Evolutionary conservation across 768 basidiomycete species (phyloP).

Genomic region (Leccinum aurantiacum): DNA sequence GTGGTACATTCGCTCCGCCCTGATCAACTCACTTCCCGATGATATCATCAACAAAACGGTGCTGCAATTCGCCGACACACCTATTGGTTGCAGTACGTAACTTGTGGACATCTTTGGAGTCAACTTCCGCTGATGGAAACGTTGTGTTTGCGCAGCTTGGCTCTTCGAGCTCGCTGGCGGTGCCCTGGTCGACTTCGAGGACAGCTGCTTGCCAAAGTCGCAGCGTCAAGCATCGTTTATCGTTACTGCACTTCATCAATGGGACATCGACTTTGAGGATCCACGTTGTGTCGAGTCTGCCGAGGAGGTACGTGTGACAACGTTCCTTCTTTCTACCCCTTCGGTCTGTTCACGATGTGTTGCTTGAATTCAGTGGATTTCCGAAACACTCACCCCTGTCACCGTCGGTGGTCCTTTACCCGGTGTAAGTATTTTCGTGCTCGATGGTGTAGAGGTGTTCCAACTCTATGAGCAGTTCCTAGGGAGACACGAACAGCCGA

Average conservation of each 20-base stretch:
- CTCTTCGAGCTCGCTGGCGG: conserved; percentile 89
- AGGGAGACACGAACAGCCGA: conserved; percentile 64
- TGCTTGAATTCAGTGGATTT: conserved; percentile 63
- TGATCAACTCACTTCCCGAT: conserved; percentile 83
- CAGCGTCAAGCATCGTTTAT: conserved; percentile 83
- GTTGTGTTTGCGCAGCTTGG: conserved; percentile 60
- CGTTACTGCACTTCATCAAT: conserved; percentile 88
- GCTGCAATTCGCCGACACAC: conserved; percentile 74
- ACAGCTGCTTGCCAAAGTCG: conserved; percentile 70
- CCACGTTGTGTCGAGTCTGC: conserved; percentile 79
- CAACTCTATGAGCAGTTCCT: conserved; percentile 56
- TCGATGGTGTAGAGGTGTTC: conserved; percentile 17
- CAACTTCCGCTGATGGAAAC: conserved; percentile 1
- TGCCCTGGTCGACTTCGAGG: conserved; percentile 69
- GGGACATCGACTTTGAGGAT: conserved; percentile 83
- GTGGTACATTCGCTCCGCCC: conserved; percentile 88
- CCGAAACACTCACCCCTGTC: conserved; percentile 66
- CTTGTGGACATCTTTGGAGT: background rate
- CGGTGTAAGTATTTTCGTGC: conserved; percentile 55
- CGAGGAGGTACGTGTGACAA: conserved; percentile 58
- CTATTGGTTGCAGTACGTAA: conserved; percentile 86
- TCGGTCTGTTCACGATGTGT: conserved; percentile 12
- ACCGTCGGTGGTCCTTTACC: conserved; percentile 81
- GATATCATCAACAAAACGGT: conserved; percentile 85
- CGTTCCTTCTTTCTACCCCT: background rate